Evolutionary conservation across 2,329 filamentous ascomycete species (phyloP).

Genomic region (Colletotrichum aenigma): DNA sequence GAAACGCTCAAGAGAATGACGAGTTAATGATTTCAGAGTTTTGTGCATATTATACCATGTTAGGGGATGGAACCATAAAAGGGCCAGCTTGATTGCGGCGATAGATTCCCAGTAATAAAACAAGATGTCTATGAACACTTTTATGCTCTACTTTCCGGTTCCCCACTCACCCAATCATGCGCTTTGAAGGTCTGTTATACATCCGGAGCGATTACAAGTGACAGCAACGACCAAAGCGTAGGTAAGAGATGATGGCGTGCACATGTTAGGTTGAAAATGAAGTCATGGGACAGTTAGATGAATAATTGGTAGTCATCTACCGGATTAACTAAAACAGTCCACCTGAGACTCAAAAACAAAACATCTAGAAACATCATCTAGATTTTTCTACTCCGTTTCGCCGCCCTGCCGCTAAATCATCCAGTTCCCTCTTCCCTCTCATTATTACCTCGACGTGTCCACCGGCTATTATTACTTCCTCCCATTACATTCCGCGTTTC

Average conservation of each 20-base stretch:
- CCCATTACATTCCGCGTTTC: not conserved
- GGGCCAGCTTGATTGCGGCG: not conserved
- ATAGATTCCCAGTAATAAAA: not conserved
- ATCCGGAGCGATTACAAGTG: accelerated
- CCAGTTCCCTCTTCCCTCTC: not conserved
- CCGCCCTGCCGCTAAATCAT: not conserved
- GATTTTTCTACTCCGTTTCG: not conserved
- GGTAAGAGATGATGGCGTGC: accelerated
- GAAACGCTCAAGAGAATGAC: not conserved
- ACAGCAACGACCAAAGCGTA: not conserved
- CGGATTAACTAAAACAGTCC: not conserved
- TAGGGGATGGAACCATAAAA: not conserved
- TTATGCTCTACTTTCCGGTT: not conserved
- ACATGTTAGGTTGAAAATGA: accelerated
- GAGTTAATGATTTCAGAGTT: not conserved
- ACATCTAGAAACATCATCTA: not conserved
- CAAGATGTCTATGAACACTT: not conserved
- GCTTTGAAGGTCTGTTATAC: not conserved
- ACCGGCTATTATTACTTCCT: not conserved
- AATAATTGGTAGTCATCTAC: not conserved
- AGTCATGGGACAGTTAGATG: not conserved
- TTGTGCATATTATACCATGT: not conserved
- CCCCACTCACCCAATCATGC: accelerated
- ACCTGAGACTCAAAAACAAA: not conserved
- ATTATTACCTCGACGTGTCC: not conserved